phyloP scores from a whole-genome alignment of 805 yeast species.

The Pichia cabralensis region DNA sequence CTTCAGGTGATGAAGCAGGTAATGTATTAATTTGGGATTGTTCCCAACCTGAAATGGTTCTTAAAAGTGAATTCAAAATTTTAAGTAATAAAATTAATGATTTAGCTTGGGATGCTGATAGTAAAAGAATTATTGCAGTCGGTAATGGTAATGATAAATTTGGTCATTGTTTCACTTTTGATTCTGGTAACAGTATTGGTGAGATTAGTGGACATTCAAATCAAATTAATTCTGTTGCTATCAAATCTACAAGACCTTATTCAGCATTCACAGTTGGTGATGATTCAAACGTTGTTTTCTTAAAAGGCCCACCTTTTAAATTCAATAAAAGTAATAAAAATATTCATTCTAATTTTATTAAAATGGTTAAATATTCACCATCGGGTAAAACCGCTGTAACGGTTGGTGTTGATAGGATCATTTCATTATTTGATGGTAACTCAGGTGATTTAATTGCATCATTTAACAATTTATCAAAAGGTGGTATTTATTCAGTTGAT shows the following conservation, averaged over 20 bases:
- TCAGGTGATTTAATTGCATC: constrained; percentile 63
- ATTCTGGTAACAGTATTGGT: constrained; percentile 94
- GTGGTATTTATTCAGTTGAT: constrained; percentile 71
- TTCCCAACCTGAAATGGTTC: constrained; percentile 40
- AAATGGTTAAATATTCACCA: constrained; percentile 76
- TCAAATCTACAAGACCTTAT: constrained; percentile 81
- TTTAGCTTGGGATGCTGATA: constrained; percentile 88
- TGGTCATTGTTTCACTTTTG: constrained; percentile 90
- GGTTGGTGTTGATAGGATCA: constrained; percentile 76
- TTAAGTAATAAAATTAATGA: constrained; percentile 75
- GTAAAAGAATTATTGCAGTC: constrained; percentile 78
- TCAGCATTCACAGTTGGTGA: constrained; percentile 90
- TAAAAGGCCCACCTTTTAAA: constrained; percentile 90
- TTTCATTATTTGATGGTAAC: constrained; percentile 77
- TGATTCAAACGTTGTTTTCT: constrained; percentile 76
- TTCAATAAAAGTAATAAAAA: constrained; percentile 65
- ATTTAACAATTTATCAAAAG: constrained; percentile 47
- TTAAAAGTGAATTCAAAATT: constrained; percentile 70
- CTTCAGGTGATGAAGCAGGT: constrained; percentile 90
- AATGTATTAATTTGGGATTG: constrained; percentile 82
- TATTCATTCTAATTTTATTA: constrained; percentile 65
- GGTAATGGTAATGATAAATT: constrained; percentile 89
- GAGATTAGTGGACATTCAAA: constrained; percentile 91
- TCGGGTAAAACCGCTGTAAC: constrained; percentile 67
- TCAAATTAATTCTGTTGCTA: constrained; percentile 71